Evolutionary conservation across 2,329 filamentous ascomycete species (phyloP), one percentile per base, ranked within the genome.

Genomic region (Ophiobolus disseminans): DNA sequence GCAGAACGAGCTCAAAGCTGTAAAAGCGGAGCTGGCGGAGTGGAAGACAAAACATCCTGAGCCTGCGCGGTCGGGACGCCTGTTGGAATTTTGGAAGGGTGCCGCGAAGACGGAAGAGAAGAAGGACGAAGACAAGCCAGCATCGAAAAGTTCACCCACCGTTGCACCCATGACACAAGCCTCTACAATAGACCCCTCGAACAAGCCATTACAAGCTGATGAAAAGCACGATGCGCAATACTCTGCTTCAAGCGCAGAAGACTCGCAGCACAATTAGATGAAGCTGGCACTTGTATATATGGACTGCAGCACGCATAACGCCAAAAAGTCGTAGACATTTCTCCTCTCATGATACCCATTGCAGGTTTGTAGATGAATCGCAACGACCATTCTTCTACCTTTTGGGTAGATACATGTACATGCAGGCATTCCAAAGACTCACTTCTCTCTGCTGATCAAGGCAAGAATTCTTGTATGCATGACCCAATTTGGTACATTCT

Each of bases 1-100:
- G 2, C 83, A 86, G 65, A 73, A 80, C 17, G 70, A 75, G 47
- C 60, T 74, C 7, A 69, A 66, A 36, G 57, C 63, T 10, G 57
- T 75, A 28, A 69, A 73, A 50, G 65, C 66, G 9, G 72, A 78
- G 55, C 60, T 79, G 20, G 72, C 73, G 44, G 68, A 73, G 39
- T 54, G 75, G 34, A 74, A 76, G 45, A 72, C 73, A 34, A 58
- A 56, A 23, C 64, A 70, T 11, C 56, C 65, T 5, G 60, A 69
- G 32, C 57, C 65, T 6, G 56, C 49, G 5, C 53, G 60, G n/a
- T 53, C 62, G 19, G 57, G 57, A 19, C 60, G 60, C 44, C 40
- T 72, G 31, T 45, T 70, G n/a, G 62, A 64, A 4, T 65, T 71
- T 30, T 68, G 57, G 57, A 69, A 62, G 32, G 60, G 62, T 28